Percentiles rank a stretch among this genome's conserved stretches.
phyloP scores from a whole-genome alignment of 1,284 basidiomycete species.

The Thecaphora thlaspeos region DNA sequence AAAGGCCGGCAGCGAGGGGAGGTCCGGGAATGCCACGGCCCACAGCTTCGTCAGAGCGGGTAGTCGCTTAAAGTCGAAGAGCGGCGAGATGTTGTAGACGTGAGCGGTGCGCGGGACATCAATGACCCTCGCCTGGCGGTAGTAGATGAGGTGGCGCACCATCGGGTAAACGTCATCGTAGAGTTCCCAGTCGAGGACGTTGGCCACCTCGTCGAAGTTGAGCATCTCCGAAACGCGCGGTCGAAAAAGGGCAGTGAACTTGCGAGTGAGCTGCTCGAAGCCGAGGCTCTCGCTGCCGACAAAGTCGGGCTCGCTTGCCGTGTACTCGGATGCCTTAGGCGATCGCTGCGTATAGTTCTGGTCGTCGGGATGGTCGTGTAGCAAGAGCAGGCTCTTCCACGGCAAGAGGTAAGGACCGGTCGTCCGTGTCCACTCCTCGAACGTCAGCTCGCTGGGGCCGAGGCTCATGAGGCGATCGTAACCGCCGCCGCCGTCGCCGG shows the following conservation, averaged over 20 bases:
- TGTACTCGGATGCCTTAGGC: conserved; percentile 6
- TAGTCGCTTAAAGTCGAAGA: conserved; percentile 62
- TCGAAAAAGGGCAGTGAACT: conserved; percentile 27
- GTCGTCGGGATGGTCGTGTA: conserved; percentile 59
- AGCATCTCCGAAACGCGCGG: conserved; percentile 16
- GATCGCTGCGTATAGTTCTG: conserved; percentile 4
- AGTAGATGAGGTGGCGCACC: conserved; percentile 84
- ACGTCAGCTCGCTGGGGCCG: conserved; percentile 16
- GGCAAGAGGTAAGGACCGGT: conserved; percentile 72
- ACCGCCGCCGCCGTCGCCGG: conserved; percentile 6
- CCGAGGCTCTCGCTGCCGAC: conserved; percentile 16
- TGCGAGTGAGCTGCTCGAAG: conserved; percentile 35
- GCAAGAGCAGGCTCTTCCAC: conserved; percentile 83
- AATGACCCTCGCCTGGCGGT: conserved; percentile 82
- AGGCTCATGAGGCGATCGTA: conserved; percentile 19
- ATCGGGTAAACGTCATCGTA: conserved; percentile 82
- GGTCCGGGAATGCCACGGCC: conserved; percentile 67
- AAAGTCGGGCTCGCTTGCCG: background rate
- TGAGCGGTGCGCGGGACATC: conserved; percentile 82
- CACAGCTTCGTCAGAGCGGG: conserved; percentile 68
- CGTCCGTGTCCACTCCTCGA: conserved; percentile 49
- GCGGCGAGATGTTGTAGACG: conserved; percentile 66
- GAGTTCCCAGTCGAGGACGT: conserved; percentile 78
- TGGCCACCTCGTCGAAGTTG: conserved; percentile 83
- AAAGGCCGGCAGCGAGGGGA: conserved; percentile 66